Base-by-base conservation (phyloP, 352 stramenopile species). In the Phytophthora colocasiae region DNA sequence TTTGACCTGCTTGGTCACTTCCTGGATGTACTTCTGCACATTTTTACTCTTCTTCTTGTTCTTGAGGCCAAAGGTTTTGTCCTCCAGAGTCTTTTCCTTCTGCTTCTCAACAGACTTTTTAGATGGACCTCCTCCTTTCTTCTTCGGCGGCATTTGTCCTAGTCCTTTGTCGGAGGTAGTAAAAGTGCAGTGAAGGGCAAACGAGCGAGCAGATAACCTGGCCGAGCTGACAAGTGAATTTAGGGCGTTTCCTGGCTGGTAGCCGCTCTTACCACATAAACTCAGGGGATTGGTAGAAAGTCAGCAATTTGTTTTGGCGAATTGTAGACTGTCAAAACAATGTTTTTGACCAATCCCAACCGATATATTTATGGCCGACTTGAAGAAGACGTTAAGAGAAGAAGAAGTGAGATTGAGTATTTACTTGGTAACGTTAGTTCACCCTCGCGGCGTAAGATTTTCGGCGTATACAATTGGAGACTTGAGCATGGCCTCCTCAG, bases 11-110 rank as follows among this genome's bases (percentile, higher is more conserved):
- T 97, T 97, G 40, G 89, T 91, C 44, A 97, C 89, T 54, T 95
- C 81, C 74, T 95, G 78, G 50, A 98, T 92, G 76, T 95, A 97
- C 71, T 96, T 89, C 71, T 99, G 94, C 50, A 99, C 95, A 66
- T 98, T 98, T 64, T 98, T 98, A 71, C 80, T 96, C 83, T 99
- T 99, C 78, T 99, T 99, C 77, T 99, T 99, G 86, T 99, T 99
- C 82, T 99, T 99, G 24, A 99, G 83, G 26, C 98, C 98, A 68
- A 99, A 99, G 14, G 97, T 99, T 81, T 99, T 99, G 82, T 99
- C 97, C 68, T 99, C 97, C 38, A 99, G 71, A 17, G 85, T 65
- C 81, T 98, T 97, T 15, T 97, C 90, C 66, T 96, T 93, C 72
- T 95, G 89, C 78, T 97, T 97, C 79, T 97, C 80, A 29, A 90